A percentile compares a stretch with the other conserved stretches of the same genome.
These are phyloP conservation scores for Fusarium kyushuense DNA, from an alignment of 2,329 filamentous ascomycete species.

Conservation along the genomic window DNA sequence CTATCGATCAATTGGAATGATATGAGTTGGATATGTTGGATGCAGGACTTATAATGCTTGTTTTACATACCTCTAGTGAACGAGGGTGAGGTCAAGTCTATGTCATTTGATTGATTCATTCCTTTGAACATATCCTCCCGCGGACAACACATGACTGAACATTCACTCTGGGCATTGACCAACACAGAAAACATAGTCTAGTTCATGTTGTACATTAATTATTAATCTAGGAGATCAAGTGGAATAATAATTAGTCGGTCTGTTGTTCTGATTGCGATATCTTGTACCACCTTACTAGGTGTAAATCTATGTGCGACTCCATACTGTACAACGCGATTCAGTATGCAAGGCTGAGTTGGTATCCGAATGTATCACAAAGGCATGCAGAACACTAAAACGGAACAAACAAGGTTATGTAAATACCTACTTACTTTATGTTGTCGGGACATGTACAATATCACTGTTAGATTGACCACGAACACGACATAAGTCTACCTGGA, in stretches of 20 bases:
- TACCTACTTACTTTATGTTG: not conserved
- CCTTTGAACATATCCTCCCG: not conserved
- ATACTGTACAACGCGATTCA: not conserved
- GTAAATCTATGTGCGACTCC: not conserved
- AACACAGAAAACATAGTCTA: not conserved
- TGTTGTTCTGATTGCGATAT: not conserved
- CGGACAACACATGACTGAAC: not conserved
- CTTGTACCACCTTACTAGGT: not conserved
- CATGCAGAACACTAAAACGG: not conserved
- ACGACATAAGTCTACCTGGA: not conserved
- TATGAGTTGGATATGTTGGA: not conserved
- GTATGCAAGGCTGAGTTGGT: conserved; percentile 12
- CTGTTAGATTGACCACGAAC: not conserved
- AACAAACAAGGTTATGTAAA: not conserved
- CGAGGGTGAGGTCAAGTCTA: not conserved
- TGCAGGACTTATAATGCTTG: not conserved
- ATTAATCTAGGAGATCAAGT: not conserved
- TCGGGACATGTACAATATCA: not conserved
- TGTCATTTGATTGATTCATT: not conserved
- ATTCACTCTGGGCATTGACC: not conserved
- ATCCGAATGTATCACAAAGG: conserved; percentile 4
- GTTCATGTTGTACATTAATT: not conserved
- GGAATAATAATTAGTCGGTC: not conserved
- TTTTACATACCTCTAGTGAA: not conserved
- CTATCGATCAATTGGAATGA: not conserved